Base-by-base conservation (phyloP, 495 filamentous ascomycete genomes). In the Arthonia radiata region DNA sequence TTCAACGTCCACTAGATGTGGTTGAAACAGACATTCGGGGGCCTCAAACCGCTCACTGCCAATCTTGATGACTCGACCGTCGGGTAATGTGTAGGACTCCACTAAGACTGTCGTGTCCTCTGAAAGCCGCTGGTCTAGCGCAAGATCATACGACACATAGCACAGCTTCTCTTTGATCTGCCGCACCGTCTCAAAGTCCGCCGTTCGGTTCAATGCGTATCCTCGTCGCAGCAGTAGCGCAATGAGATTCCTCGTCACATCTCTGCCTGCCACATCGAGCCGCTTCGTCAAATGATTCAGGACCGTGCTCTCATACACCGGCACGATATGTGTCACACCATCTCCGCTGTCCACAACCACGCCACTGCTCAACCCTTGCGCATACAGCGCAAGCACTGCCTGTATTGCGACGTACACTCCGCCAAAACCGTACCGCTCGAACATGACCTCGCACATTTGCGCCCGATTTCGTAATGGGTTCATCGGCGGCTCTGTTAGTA, bases 401-500 rank as follows among this genome's bases (percentile, higher is more conserved):
- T 99, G 86, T 37, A 94, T 99, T 28, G 86, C 86, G 13, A 99
- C 89, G 44, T 99, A 94, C 31, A 99, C 82, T 30, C 86, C 86
- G 24, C 82, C 83, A 39, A 99, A 94, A 30, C 65, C 67, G 55
- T 93, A 99, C 30, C 73, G 65, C 48, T 94, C 89, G 43, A 99
- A 81, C 89, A 99, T 94, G 44, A 93, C 78, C 50, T 94, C 77
- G 45, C 70, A 76, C 89, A 99, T 94, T 50, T 82, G 64, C 49
- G 93, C 80, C 28, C 86, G 64, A 53, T 94, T 99, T 54, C 67
- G 77, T 28, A 94, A 58, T 23, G 86, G 86, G 50, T 99, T 94
- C 67, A 93, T 86, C 4, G 86, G 86, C 13, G 86, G 86, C 52
- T 99, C 86, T 22, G 86, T 99, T 33, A 99, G 69, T 36, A 99